Evolutionary conservation across 257 asterid species (phyloP).

Genomic region (Capsicum chinense): DNA sequence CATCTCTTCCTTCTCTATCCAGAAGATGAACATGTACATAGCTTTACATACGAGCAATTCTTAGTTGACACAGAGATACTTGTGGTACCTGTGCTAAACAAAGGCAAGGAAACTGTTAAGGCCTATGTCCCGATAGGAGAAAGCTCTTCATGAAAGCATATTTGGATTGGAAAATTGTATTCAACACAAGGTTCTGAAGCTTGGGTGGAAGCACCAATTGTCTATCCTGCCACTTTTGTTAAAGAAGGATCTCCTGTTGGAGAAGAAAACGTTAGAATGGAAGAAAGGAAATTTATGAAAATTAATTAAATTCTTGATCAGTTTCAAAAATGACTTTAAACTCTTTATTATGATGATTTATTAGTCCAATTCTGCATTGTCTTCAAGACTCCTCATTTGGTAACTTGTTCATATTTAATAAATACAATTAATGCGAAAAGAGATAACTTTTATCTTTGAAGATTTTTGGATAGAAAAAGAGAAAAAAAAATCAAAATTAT

Average conservation of each 20-base stretch:
- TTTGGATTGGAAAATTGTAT: constrained; percentile 76
- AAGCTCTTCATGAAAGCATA: constrained; percentile 70
- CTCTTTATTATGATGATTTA: no score
- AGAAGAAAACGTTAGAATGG: constrained; percentile 33
- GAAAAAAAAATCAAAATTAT: no score
- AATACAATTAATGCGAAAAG: no score
- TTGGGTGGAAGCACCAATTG: constrained; percentile 74
- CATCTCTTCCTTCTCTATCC: constrained; percentile 94
- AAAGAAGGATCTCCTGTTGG: constrained; percentile 79
- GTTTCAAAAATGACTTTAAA: no score
- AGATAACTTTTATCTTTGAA: no score
- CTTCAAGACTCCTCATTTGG: no score
- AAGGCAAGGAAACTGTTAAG: constrained; percentile 64
- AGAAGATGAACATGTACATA: constrained; percentile 65
- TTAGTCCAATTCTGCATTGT: no score
- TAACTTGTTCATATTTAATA: no score
- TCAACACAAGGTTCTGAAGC: constrained; percentile 57
- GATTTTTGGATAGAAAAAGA: no score
- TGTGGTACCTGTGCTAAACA: constrained; percentile 89
- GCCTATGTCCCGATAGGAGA: constrained; percentile 82
- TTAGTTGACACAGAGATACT: constrained; percentile 89
- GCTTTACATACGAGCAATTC: constrained; percentile 75
- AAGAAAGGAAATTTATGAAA: no score
- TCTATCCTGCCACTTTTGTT: constrained; percentile 84
- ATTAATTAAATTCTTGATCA: no score